These are phyloP conservation scores for Leptodontidium sp. DNA, from an alignment of 2,329 filamentous ascomycete species.

Conservation along the genomic window DNA sequence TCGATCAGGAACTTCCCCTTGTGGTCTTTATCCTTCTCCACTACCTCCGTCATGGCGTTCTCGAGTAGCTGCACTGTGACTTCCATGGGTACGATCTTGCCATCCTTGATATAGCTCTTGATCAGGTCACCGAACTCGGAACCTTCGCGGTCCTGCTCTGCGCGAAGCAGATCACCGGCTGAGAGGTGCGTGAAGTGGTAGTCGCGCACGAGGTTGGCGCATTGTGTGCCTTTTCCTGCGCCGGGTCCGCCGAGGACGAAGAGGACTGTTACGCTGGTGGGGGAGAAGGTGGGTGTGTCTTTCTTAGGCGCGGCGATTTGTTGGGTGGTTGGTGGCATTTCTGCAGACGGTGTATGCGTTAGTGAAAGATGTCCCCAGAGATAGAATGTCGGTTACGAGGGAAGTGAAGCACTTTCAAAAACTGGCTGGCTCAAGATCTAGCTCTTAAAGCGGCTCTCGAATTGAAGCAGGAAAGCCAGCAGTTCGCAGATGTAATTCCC, in stretches of 20 bases:
- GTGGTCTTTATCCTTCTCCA: conserved; percentile 57
- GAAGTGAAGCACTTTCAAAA: neutral
- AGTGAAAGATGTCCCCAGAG: conserved; percentile 17
- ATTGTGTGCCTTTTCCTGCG: conserved; percentile 96
- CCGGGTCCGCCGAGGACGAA: conserved; percentile 97
- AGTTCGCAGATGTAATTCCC: conserved; percentile 3
- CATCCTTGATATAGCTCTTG: conserved; percentile 91
- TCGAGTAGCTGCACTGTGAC: conserved; percentile 93
- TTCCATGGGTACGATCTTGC: conserved; percentile 98
- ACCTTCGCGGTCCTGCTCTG: conserved; percentile 87
- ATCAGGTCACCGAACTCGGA: conserved; percentile 94
- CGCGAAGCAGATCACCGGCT: conserved; percentile 90
- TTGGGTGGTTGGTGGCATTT: conserved; percentile 50
- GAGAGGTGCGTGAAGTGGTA: conserved; percentile 94
- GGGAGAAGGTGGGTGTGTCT: conserved; percentile 73
- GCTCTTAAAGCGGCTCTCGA: conserved; percentile 44
- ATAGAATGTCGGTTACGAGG: neutral
- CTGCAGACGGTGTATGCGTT: conserved; percentile 37
- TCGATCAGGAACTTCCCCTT: conserved; percentile 79
- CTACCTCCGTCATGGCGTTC: conserved; percentile 83
- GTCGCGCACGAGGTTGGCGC: conserved; percentile 83
- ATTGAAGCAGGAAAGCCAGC: conserved; percentile 7
- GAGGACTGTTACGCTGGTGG: conserved; percentile 84
- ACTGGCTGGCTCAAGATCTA: conserved; percentile 8
- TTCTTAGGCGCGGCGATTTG: conserved; percentile 60